Evolutionary conservation across 768 basidiomycete species (phyloP).

Genomic region (Mycena maculata): DNA sequence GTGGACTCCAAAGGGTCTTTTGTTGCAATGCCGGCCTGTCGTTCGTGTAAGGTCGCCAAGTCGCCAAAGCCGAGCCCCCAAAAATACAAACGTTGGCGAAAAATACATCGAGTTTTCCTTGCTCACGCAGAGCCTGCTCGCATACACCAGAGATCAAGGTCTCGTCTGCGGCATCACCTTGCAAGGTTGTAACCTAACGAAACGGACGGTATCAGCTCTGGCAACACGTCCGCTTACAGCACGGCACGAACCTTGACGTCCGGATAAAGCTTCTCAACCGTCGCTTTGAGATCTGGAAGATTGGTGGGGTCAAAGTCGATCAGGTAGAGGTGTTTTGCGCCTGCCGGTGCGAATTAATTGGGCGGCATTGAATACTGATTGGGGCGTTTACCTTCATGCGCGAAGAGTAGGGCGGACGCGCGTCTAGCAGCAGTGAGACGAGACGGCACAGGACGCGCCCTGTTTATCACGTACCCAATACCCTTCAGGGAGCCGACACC

Average conservation of each 20-base stretch:
- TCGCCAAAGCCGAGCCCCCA: not conserved
- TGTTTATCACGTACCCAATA: constrained; percentile 73
- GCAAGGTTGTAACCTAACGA: constrained; percentile 76
- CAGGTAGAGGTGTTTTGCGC: constrained; percentile 82
- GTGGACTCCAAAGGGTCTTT: constrained; percentile 60
- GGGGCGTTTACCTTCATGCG: constrained; percentile 70
- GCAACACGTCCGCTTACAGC: not conserved
- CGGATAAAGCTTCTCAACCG: constrained; percentile 74
- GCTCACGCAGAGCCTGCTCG: constrained; percentile 77
- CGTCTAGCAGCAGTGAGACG: constrained; percentile 57
- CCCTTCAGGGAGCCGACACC: constrained; percentile 89
- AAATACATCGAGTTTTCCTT: constrained; percentile 92
- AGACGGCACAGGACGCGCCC: constrained; percentile 10
- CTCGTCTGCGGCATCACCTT: constrained; percentile 89
- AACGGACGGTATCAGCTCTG: not conserved
- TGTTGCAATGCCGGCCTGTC: constrained; percentile 76
- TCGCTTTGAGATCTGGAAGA: constrained; percentile 76
- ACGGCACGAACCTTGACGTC: constrained; percentile 76
- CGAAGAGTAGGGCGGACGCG: constrained; percentile 77
- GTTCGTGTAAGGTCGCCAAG: constrained; percentile 4
- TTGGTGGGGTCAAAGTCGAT: constrained; percentile 76
- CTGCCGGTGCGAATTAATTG: constrained; percentile 50
- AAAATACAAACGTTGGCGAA: constrained; percentile 83
- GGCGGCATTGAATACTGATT: constrained; percentile 12
- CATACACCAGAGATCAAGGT: constrained; percentile 74